Evolutionary conservation across 1,139 yeast species (phyloP).

Genomic region (Saccharomyces hybrid): DNA sequence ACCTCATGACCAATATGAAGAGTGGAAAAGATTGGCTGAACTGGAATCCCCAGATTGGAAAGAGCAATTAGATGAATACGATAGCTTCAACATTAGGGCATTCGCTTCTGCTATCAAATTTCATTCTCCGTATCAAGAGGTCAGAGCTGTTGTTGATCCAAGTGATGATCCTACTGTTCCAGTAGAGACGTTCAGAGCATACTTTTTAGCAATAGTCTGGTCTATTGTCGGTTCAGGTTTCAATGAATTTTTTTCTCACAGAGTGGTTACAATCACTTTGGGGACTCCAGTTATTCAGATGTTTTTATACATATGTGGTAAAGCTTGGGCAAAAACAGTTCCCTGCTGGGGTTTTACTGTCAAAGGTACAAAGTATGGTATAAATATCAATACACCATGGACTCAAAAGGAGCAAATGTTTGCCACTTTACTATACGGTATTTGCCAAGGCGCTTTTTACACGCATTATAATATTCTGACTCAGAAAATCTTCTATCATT

Average conservation of each 20-base stretch:
- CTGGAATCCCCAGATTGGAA: conserved; percentile 10
- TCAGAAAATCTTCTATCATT: conserved; percentile 39
- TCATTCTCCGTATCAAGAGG: conserved; percentile 60
- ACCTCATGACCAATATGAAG: conserved; percentile 34
- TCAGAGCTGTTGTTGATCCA: conserved; percentile 50
- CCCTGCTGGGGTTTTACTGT: conserved; percentile 44
- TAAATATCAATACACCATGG: conserved; percentile 57
- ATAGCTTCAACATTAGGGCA: conserved; percentile 32
- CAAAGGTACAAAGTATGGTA: conserved; percentile 35
- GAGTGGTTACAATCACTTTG: conserved; percentile 46
- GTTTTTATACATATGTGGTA: conserved; percentile 52
- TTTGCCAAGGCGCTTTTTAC: conserved; percentile 39
- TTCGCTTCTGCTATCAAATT: conserved; percentile 44
- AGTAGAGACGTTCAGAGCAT: conserved; percentile 52
- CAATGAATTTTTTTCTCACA: conserved; percentile 50
- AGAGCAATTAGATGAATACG: conserved; percentile 8
- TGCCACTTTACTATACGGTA: conserved; percentile 42
- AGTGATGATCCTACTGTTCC: conserved; percentile 43
- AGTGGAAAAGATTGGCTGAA: conserved; percentile 25
- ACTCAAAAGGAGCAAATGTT: conserved; percentile 62
- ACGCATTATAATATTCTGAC: conserved; percentile 40
- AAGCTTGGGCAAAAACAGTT: conserved; percentile 33
- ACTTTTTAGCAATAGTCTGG: conserved; percentile 50
- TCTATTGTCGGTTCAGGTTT: conserved; percentile 47
- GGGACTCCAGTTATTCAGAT: conserved; percentile 46